phyloP scores from a whole-genome alignment of 306 rosid genomes.

The Prunus fruticosa region DNA sequence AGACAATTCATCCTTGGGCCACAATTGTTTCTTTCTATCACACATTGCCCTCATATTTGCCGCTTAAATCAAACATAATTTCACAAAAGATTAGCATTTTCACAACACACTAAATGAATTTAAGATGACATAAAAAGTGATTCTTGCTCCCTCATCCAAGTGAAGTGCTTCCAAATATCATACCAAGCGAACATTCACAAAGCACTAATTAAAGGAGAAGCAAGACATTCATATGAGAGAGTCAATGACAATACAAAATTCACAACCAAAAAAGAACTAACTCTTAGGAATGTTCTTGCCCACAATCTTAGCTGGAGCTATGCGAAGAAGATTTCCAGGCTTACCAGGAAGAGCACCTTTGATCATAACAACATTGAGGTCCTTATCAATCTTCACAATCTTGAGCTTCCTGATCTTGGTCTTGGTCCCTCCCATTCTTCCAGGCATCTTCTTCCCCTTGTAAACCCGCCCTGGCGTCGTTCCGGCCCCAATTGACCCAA shows the following conservation, averaged over 20 bases:
- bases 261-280: slow-evolving; percentile 15
- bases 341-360: slow-evolving; percentile 95
- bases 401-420: slow-evolving; percentile 86
- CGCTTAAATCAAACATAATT: background rate
- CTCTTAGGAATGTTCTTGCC: slow-evolving; percentile 91
- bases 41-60: background rate
- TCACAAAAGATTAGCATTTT: background rate
- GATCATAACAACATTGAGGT: slow-evolving; percentile 84
- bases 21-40: background rate
- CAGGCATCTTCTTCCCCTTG: slow-evolving; percentile 98
- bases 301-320: slow-evolving; percentile 92
- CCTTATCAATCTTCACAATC: slow-evolving; percentile 84
- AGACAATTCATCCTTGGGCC: background rate
- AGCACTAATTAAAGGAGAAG: background rate
- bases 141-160: background rate
- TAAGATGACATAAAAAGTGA: background rate
- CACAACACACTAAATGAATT: background rate
- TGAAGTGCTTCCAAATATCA: background rate
- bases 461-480: slow-evolving; percentile 91
- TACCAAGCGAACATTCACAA: background rate
- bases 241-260: background rate
- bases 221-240: background rate
- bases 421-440: slow-evolving; percentile 96
- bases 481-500: slow-evolving; percentile 96
- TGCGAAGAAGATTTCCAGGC: slow-evolving; percentile 91